Evolutionary conservation across 345 rosid species (phyloP).

Genomic region (Turritis glabra): DNA sequence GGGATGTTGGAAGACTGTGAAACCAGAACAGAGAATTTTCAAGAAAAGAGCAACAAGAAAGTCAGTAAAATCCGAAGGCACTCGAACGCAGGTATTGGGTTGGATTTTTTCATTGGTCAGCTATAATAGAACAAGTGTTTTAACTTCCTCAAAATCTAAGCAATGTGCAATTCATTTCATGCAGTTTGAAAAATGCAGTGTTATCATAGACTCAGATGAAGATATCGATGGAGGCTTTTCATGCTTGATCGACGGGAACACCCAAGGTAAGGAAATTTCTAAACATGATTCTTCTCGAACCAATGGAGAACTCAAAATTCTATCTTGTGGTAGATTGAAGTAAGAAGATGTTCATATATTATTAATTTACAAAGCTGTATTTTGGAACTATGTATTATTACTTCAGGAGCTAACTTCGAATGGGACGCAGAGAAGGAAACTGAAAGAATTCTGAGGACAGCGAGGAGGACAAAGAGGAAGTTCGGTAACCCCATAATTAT

Average conservation of each 20-base stretch:
- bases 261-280: slow-evolving; percentile 48
- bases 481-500: slow-evolving; percentile 60
- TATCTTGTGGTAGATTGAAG: background rate
- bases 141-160: background rate
- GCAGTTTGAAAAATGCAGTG: slow-evolving; percentile 52
- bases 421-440: slow-evolving; percentile 67
- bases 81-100: slow-evolving; percentile 44
- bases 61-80: slow-evolving; percentile 40
- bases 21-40: slow-evolving; percentile 35
- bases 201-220: slow-evolving; percentile 72
- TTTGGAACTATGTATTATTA: background rate
- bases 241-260: slow-evolving; percentile 62
- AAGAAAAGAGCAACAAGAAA: slow-evolving; percentile 27
- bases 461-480: slow-evolving; percentile 82
- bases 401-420: slow-evolving; percentile 35
- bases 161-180: slow-evolving; percentile 5
- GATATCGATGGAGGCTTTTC: slow-evolving; percentile 73
- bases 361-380: background rate
- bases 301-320: slow-evolving; percentile 1
- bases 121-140: background rate
- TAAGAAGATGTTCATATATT: background rate
- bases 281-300: background rate
- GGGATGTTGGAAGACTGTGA: slow-evolving; percentile 68
- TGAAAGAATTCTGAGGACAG: slow-evolving; percentile 60
- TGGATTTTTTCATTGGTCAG: background rate